Base-by-base conservation (phyloP, 2,329 filamentous ascomycete species). In the Domatiomyces catenatus region DNA sequence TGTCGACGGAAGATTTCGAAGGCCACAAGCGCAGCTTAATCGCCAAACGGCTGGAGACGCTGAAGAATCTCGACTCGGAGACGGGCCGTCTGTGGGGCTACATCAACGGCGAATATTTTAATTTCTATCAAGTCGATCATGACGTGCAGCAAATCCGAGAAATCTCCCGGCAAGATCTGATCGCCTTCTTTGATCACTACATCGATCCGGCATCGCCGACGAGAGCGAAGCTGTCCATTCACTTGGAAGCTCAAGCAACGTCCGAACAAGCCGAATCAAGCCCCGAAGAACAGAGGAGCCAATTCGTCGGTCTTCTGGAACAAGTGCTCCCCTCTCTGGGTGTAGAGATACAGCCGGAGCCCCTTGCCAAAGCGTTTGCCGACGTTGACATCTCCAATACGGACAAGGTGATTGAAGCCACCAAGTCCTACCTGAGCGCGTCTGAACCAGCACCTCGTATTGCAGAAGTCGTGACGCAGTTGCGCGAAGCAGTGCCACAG, bases 31-130 rank as follows among this genome's bases (percentile, higher is more conserved):
- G 84, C 59, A 93, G 88, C 61, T 73, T 96, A 43, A 81, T 95
- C 61, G 86, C 85, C 63, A 88, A 88, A 69, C 75, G 86, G 15
- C 71, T 94, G 19, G 89, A 96, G 69, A 94, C 93, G 67, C 67
- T 94, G 59, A 94, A 94, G 74, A 96, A 95, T 58, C 71, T 98
- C 46, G 78, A 82, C 53, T 84, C 90, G 57, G 92, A 98, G 69
- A 87, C 82, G 4, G 76, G 74, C 50, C 77, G 86, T 44, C 83
- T 93, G 63, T 94, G 87, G 89, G 75, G 74, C 48, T 86, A 95
- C 61, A 86, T 98, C 58, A 77, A 79, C 48, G 84, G 76, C 48
- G 89, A 95, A 63, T 86, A 83, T 58, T 93, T 89, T 65, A 88
- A 95, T 66, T 98, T 96, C 66, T 76, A 87, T 61, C 80, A 84